Percentiles rank a stretch among this genome's conserved stretches.
Conservation (phyloP, 108 stramenopile genomes). For the Cyclotella baltica region DNA sequence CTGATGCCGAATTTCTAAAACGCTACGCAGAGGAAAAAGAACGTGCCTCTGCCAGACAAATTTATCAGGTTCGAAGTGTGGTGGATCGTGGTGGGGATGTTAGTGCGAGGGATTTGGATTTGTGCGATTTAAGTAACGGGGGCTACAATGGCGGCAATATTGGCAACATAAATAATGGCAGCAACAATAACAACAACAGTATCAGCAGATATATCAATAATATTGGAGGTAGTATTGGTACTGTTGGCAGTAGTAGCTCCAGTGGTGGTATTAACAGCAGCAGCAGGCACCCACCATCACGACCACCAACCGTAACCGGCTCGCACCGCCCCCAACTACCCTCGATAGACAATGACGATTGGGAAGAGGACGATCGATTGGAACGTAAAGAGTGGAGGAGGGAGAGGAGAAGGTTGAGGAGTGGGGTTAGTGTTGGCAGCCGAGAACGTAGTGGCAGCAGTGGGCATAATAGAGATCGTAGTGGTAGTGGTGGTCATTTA, state of each 20-base stretch:
- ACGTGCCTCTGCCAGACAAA: conserved; percentile 6
- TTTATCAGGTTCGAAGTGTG: no score
- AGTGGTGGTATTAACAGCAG: no score
- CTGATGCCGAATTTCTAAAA: conserved; percentile 42
- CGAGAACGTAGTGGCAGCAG: no score
- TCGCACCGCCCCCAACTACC: conserved; percentile 52
- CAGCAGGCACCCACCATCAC: no score
- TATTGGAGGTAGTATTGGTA: no score
- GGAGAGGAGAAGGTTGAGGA: not conserved
- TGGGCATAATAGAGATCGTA: no score
- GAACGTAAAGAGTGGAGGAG: conserved; percentile 22
- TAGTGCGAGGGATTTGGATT: not conserved
- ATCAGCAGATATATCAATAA: no score
- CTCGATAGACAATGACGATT: conserved; percentile 56
- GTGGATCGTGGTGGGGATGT: no score
- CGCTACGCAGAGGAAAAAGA: conserved; percentile 45
- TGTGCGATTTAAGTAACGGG: not conserved
- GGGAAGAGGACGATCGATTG: conserved; percentile 52
- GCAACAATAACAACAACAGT: not conserved
- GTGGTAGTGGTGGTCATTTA: not conserved
- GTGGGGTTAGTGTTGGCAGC: not conserved
- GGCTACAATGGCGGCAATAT: not conserved
- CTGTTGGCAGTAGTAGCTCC: no score
- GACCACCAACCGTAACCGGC: conserved; percentile 42
- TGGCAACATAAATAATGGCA: not conserved